Evolutionary conservation across 1,284 basidiomycete genomes (phyloP), one percentile per base, ranked within the genome.

Genomic region (Stygiomarasmius scandens): DNA sequence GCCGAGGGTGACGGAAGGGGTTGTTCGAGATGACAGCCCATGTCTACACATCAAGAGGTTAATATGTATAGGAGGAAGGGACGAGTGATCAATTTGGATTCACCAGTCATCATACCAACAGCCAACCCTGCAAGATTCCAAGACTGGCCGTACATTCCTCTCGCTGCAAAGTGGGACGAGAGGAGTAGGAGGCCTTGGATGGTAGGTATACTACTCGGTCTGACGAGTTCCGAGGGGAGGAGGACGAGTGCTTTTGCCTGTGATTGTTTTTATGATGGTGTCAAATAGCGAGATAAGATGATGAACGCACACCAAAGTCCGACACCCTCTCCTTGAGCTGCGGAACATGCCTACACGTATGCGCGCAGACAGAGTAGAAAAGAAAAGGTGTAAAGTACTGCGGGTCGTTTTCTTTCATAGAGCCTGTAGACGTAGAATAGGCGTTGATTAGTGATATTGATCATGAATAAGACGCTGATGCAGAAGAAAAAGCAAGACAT

Each of bases 161-260:
- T 44, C n/a, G 60, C 57, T 41, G 60, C 60, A 34, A 56, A 50
- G 49, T 61, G 58, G 19, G 60, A 52, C 29, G 60, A 58, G 14
- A 61, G 54, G 9, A 61, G 48, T n/a, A 61, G 47, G 41, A 61
- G 45, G 20, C 60, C 60, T 56, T 61, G 60, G 14, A 56, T 36
- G 12, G 56, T 61, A 14, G 60, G 60, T 23, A 61, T 58, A 36
- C 56, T 58, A 45, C 60, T 61, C 27, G 60, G 60, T 9, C 58
- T 45, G 34, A 54, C 57, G 19, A 61, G 32, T 46, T 55, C 60
- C 25, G 23, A 23, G 16, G 60, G 50, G 12, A 58, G 29, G 16
- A 61, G 48, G 32, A 52, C 49, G 36, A 59, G 58, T 22, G 60
- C 58, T 44, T 57, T 61, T 1, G 58, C 60, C 60, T 61, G 25